These are phyloP conservation scores for Rhododendron williamsianum DNA, from an alignment of 148 eudicot genomes.

Conservation along the genomic window DNA sequence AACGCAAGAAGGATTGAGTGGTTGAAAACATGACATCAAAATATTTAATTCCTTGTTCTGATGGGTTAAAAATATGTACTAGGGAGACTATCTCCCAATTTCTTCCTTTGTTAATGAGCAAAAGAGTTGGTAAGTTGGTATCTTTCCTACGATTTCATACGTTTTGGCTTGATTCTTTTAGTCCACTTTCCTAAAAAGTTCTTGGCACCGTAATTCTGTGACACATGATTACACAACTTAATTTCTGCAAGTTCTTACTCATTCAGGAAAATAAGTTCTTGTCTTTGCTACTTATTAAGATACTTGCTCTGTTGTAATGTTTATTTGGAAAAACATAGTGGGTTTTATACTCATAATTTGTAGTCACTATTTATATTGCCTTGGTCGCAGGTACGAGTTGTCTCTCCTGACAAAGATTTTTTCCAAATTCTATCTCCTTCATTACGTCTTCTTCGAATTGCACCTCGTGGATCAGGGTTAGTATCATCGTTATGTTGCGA, in stretches of 20 bases:
- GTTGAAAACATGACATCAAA: not conserved
- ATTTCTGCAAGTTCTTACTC: not conserved
- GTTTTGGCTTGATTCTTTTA: not conserved
- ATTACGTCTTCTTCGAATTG: conserved; percentile 83
- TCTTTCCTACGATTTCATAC: not conserved
- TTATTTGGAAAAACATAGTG: not conserved
- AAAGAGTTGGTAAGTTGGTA: not conserved
- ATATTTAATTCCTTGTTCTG: not conserved
- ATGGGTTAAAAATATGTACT: not conserved
- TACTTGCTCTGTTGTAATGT: not conserved
- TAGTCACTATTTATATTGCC: not conserved
- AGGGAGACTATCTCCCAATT: not conserved
- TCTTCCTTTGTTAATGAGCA: not conserved
- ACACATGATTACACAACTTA: not conserved
- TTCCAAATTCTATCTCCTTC: conserved; percentile 97
- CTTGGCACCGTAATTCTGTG: not conserved
- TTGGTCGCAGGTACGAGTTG: conserved; percentile 76
- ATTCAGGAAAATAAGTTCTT: not conserved
- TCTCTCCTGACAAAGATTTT: conserved; percentile 98
- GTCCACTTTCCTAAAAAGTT: not conserved
- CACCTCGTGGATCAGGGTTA: conserved; percentile 92
- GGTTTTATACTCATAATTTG: not conserved
- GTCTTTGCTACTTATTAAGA: not conserved
- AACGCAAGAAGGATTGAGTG: not conserved
- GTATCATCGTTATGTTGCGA: conserved; percentile 18